Conservation (phyloP, 495 filamentous ascomycete species). For the Xylaria grammica region DNA sequence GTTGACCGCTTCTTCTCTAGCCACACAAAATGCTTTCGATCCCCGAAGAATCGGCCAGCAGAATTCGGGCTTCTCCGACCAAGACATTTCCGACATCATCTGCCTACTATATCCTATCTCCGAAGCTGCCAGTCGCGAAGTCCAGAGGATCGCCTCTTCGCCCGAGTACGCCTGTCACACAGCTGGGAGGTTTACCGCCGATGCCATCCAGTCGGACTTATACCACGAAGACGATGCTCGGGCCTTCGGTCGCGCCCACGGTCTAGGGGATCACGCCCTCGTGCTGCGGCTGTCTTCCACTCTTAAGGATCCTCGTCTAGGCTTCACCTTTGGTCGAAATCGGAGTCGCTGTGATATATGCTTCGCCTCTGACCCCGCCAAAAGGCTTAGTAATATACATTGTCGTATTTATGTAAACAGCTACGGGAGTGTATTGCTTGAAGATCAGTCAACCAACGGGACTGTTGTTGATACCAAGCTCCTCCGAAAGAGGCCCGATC, state of each 20-base stretch:
- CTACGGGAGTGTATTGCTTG: constrained; percentile 81
- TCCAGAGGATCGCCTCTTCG: constrained; percentile 56
- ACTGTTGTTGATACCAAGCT: constrained; percentile 77
- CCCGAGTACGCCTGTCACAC: constrained; percentile 44
- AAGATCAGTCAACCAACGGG: constrained; percentile 91
- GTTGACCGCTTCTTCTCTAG: constrained; percentile 42
- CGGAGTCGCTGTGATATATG: constrained; percentile 72
- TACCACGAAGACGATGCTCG: constrained; percentile 44
- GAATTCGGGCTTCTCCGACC: constrained; percentile 75
- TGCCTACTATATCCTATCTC: constrained; percentile 86
- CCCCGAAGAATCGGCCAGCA: constrained; percentile 76
- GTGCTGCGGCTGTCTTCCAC: constrained; percentile 78
- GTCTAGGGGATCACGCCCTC: constrained; percentile 68
- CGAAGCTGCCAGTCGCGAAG: constrained; percentile 68
- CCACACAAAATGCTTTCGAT: constrained; percentile 82
- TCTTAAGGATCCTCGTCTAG: constrained; percentile 64
- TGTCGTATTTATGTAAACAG: constrained; percentile 88
- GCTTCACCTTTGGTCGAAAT: constrained; percentile 89
- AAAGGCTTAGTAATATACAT: constrained; percentile 82
- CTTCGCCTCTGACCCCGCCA: constrained; percentile 61
- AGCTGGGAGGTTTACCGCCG: constrained; percentile 43
- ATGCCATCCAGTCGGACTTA: constrained; percentile 56
- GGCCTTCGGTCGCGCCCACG: constrained; percentile 51
- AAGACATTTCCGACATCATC: constrained; percentile 85
- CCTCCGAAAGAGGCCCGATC: constrained; percentile 51